Conservation (phyloP, 495 filamentous ascomycete genomes). For the Penicillium verhagenii region DNA sequence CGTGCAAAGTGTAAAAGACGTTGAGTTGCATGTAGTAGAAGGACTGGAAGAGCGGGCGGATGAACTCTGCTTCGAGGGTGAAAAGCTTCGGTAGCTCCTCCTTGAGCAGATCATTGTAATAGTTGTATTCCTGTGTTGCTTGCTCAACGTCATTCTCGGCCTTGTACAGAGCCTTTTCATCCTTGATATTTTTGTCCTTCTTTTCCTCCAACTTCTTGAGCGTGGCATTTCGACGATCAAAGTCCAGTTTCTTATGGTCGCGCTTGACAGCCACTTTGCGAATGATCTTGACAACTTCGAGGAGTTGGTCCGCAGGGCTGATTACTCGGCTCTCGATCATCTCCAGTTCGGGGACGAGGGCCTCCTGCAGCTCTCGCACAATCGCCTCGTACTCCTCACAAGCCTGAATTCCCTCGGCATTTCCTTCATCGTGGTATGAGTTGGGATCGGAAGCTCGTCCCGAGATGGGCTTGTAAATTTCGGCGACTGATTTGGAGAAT, state of each 20-base stretch:
- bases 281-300: constrained; percentile 93
- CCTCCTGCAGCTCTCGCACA: constrained; percentile 85
- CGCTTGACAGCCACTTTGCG: constrained; percentile 86
- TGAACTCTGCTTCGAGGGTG: constrained; percentile 90
- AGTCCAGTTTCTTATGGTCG: constrained; percentile 97
- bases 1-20: constrained; percentile 98
- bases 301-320: constrained; percentile 87
- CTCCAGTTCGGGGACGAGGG: constrained; percentile 86
- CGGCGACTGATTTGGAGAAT: constrained; percentile 91
- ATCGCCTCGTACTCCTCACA: constrained; percentile 96
- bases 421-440: constrained; percentile 74
- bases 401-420: constrained; percentile 89
- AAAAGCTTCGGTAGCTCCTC: constrained; percentile 94
- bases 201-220: constrained; percentile 96
- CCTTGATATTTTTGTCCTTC: constrained; percentile 93
- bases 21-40: constrained; percentile 99
- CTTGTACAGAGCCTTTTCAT: constrained; percentile 96
- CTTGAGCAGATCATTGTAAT: constrained; percentile 95
- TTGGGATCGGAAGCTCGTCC: constrained; percentile 93
- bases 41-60: constrained; percentile 94
- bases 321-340: constrained; percentile 95
- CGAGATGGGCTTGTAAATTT: constrained; percentile 98
- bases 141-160: constrained; percentile 89
- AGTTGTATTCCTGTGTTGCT: constrained; percentile 92
- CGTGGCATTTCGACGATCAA: constrained; percentile 77